Percentiles rank a stretch among this genome's conserved stretches.
Evolutionary conservation across 2,329 filamentous ascomycete species (phyloP).

Genomic region (Phyllachora maydis): DNA sequence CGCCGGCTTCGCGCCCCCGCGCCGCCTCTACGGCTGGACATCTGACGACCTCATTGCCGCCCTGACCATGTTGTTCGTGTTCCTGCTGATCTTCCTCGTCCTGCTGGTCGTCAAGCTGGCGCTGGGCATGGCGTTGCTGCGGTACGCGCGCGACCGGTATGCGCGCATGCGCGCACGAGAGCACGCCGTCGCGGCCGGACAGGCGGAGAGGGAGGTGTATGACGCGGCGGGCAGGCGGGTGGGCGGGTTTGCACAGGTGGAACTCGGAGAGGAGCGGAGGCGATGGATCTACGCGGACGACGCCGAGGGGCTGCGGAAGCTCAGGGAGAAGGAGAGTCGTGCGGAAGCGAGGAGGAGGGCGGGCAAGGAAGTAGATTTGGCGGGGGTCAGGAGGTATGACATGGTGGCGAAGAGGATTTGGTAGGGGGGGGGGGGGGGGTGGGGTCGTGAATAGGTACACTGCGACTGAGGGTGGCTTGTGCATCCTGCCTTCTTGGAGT

Average conservation of each 20-base stretch:
- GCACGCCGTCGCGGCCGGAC: slow-evolving; percentile 21
- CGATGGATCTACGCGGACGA: slow-evolving; percentile 79
- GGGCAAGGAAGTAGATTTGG: slow-evolving; percentile 35
- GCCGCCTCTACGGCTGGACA: slow-evolving; percentile 20
- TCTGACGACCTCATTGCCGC: slow-evolving; percentile 57
- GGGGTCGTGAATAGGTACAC: background rate
- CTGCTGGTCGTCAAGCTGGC: slow-evolving; percentile 70
- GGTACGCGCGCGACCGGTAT: slow-evolving; percentile 62
- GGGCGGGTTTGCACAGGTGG: slow-evolving; percentile 69
- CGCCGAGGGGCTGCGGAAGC: slow-evolving; percentile 40
- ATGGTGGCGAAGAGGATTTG: slow-evolving; percentile 51
- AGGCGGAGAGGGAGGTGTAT: slow-evolving; percentile 29
- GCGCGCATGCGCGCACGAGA: slow-evolving; percentile 59
- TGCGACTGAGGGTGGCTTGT: background rate
- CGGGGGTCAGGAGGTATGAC: slow-evolving; percentile 59
- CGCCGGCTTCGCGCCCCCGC: slow-evolving; percentile 4
- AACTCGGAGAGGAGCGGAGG: slow-evolving; percentile 73
- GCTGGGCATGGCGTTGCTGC: slow-evolving; percentile 71
- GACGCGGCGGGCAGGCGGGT: slow-evolving; percentile 54
- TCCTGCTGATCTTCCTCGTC: slow-evolving; percentile 68
- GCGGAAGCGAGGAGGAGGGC: slow-evolving; percentile 21
- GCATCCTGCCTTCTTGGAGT: too few species aligned
- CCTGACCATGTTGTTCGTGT: slow-evolving; percentile 67
- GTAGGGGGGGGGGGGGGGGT: background rate
- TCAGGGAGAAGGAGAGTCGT: slow-evolving; percentile 26